A percentile compares a stretch with the other conserved stretches of the same genome.
Conservation (phyloP, 768 basidiomycete genomes). For the Trametes sanguinea region DNA sequence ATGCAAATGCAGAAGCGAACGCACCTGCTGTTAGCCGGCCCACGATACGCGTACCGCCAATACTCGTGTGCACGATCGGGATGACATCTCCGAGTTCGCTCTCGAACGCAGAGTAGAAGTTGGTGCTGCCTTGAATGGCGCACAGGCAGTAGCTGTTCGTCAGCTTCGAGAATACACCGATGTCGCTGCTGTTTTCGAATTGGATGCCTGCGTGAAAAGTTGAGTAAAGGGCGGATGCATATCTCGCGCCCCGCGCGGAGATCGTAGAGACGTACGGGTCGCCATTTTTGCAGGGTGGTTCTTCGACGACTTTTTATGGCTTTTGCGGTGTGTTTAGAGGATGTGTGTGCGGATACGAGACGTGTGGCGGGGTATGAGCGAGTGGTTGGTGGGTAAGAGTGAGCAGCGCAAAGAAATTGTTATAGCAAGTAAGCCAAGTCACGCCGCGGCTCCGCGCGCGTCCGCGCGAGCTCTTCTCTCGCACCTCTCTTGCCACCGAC, state of each 20-base stretch:
- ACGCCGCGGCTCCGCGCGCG: constrained; percentile 19
- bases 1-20: constrained; percentile 15
- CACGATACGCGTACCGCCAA: constrained; percentile 91
- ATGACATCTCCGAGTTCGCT: constrained; percentile 89
- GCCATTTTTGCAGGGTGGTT: constrained; percentile 49
- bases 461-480: not conserved
- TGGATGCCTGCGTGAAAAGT: constrained; percentile 63
- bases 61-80: constrained; percentile 95
- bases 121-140: constrained; percentile 91
- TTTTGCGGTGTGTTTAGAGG: not conserved
- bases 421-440: constrained; percentile 6
- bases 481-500: not conserved
- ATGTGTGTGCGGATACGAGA: not conserved
- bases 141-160: constrained; percentile 98
- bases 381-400: constrained; percentile 1
- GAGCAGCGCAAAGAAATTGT: constrained; percentile 1
- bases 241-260: not conserved
- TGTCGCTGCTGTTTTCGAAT: constrained; percentile 93
- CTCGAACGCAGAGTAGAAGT: constrained; percentile 98
- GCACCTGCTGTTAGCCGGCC: constrained; percentile 90
- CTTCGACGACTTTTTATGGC: not conserved
- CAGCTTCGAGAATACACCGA: constrained; percentile 96
- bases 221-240: not conserved
- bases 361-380: constrained; percentile 1
- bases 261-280: constrained; percentile 50